phyloP scores from a whole-genome alignment of 2,329 filamentous ascomycete species.

The Pestalotiopsis sp. region DNA sequence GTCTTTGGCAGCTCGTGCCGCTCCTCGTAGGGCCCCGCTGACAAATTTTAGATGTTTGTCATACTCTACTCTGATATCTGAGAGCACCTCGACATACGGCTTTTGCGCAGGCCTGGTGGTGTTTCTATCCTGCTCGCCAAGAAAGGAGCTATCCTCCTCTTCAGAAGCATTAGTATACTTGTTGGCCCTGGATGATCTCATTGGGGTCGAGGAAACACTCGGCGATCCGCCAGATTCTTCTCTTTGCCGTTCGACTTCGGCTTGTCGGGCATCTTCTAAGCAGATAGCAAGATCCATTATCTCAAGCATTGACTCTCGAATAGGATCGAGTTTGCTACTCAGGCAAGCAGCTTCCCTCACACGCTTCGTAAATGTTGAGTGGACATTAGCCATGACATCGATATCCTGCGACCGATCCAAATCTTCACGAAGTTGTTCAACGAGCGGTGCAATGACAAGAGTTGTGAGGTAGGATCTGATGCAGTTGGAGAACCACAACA shows the following conservation, averaged over 20 bases:
- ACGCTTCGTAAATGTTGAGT: slow-evolving; percentile 64
- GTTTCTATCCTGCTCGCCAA: slow-evolving; percentile 31
- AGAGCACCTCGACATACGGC: slow-evolving; percentile 56
- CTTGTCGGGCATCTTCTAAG: slow-evolving; percentile 63
- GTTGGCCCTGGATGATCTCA: slow-evolving; percentile 22
- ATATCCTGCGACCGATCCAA: slow-evolving; percentile 71
- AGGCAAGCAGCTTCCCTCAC: slow-evolving; percentile 73
- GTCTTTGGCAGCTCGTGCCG: slow-evolving; percentile 74
- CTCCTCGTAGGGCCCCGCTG: slow-evolving; percentile 70
- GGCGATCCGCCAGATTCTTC: slow-evolving; percentile 41
- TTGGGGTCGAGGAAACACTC: slow-evolving; percentile 35
- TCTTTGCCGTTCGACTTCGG: slow-evolving; percentile 39
- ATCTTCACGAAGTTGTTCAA: slow-evolving; percentile 55
- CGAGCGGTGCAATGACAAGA: slow-evolving; percentile 68
- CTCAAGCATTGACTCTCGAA: slow-evolving; percentile 73
- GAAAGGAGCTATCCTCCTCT: slow-evolving; percentile 34
- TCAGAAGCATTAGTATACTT: slow-evolving; percentile 30
- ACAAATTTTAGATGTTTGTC: slow-evolving; percentile 71
- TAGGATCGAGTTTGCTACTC: slow-evolving; percentile 67
- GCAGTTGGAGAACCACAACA: slow-evolving; percentile 78
- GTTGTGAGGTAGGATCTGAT: slow-evolving; percentile 78
- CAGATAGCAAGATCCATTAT: slow-evolving; percentile 75
- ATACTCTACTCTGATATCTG: slow-evolving; percentile 63
- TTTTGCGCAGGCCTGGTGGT: slow-evolving; percentile 39
- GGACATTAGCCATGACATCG: slow-evolving; percentile 77